These are phyloP conservation scores for Gossypium herbaceum DNA, from an alignment of 345 rosid genomes.

Conservation along the genomic window DNA sequence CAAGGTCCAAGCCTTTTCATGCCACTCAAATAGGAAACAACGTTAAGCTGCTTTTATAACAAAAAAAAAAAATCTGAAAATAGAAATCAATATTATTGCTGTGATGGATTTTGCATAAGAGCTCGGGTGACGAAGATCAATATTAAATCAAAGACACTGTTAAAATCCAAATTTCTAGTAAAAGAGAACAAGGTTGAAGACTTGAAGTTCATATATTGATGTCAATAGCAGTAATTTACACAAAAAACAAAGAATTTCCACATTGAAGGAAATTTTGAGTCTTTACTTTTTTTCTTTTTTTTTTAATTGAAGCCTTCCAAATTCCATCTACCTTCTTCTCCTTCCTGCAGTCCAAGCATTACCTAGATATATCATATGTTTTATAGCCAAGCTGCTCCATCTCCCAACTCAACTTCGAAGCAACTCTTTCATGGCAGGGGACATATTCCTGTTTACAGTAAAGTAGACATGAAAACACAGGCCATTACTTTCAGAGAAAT, in stretches of 20 bases:
- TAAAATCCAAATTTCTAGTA: constrained; percentile 11
- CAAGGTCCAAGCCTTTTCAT: neutral
- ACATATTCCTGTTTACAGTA: constrained; percentile 59
- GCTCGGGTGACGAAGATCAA: neutral
- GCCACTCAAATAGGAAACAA: constrained; percentile 2
- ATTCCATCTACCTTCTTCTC: constrained; percentile 16
- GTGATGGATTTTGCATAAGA: neutral
- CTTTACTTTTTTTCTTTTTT: neutral
- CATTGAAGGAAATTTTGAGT: constrained; percentile 21
- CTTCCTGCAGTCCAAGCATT: constrained; percentile 14
- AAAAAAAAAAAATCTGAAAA: neutral
- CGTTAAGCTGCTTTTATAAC: neutral
- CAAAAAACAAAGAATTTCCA: constrained; percentile 24
- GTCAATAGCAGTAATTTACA: constrained; percentile 50
- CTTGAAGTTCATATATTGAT: constrained; percentile 30
- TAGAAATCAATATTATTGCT: neutral
- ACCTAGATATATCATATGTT: constrained; percentile 45
- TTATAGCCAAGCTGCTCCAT: constrained; percentile 65
- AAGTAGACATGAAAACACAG: constrained; percentile 1
- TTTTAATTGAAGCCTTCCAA: constrained; percentile 24
- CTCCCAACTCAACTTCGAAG: constrained; percentile 87
- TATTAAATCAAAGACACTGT: constrained; percentile 15
- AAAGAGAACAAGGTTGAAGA: constrained; percentile 22
- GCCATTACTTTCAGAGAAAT: neutral
- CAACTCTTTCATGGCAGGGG: constrained; percentile 80